Evolutionary conservation across 768 basidiomycete genomes (phyloP).

Genomic region (Clavulina sp.): DNA sequence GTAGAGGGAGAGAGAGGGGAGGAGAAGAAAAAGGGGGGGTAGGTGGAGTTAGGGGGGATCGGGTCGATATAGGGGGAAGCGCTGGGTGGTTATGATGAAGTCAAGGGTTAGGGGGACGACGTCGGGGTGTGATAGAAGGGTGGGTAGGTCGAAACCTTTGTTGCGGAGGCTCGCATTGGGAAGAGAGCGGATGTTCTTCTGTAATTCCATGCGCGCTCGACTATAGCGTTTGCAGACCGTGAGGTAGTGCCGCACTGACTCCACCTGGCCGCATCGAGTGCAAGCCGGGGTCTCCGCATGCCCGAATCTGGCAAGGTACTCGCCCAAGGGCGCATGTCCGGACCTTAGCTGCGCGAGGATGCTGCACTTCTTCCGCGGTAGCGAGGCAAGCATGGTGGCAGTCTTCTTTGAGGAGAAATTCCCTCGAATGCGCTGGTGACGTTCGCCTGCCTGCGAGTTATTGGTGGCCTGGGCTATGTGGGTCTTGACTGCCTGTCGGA

Average conservation of each 20-base stretch:
- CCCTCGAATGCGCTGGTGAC: neutral
- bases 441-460: neutral
- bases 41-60: neutral
- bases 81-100: slow-evolving; percentile 2
- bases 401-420: neutral
- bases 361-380: slow-evolving; percentile 6
- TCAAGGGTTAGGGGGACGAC: slow-evolving; percentile 2
- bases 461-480: neutral
- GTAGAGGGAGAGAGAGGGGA: neutral
- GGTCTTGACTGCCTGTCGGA: neutral
- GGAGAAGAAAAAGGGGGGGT: neutral
- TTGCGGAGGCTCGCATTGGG: neutral
- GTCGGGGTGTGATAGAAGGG: slow-evolving; percentile 2
- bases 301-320: slow-evolving; percentile 6
- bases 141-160: neutral
- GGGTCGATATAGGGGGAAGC: slow-evolving; percentile 7
- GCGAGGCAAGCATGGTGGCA: neutral
- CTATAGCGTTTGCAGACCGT: slow-evolving; percentile 1
- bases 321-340: slow-evolving; percentile 8
- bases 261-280: slow-evolving; percentile 1
- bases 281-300: slow-evolving; percentile 4
- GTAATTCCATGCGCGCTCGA: slow-evolving; percentile 1
- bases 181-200: neutral
- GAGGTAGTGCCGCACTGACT: slow-evolving; percentile 11
- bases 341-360: slow-evolving; percentile 10